Conservation (phyloP, 345 rosid species). For the Salix arbutifolia region DNA sequence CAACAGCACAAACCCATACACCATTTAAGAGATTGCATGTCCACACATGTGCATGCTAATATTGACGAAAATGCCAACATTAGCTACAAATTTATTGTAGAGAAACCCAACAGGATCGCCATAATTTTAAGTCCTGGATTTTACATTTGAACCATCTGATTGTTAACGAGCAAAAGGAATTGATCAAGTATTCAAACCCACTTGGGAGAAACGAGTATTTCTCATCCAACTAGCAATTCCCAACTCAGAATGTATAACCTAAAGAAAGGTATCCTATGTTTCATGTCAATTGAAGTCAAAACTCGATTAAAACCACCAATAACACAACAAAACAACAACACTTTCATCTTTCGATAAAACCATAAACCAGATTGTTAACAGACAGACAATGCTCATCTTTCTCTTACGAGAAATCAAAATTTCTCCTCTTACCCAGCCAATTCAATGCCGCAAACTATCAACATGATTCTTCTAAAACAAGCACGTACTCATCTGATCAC, state of each 20-base stretch:
- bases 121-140: neutral
- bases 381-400: neutral
- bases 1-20: neutral
- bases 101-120: neutral
- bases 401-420: slow-evolving; percentile 5
- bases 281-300: neutral
- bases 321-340: neutral
- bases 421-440: neutral
- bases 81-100: neutral
- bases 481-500: slow-evolving; percentile 7
- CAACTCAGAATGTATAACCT: slow-evolving; percentile 8
- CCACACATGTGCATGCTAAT: neutral
- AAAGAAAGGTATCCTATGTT: neutral
- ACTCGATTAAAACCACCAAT: neutral
- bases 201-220: neutral
- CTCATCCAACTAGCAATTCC: neutral
- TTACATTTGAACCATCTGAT: neutral
- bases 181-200: neutral
- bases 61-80: neutral
- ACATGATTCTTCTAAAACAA: neutral
- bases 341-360: neutral
- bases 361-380: slow-evolving; percentile 12
- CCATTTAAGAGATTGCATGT: neutral
- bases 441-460: neutral
- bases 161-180: neutral